phyloP scores from a whole-genome alignment of 768 basidiomycete genomes.

The Russula griseocarnosa region DNA sequence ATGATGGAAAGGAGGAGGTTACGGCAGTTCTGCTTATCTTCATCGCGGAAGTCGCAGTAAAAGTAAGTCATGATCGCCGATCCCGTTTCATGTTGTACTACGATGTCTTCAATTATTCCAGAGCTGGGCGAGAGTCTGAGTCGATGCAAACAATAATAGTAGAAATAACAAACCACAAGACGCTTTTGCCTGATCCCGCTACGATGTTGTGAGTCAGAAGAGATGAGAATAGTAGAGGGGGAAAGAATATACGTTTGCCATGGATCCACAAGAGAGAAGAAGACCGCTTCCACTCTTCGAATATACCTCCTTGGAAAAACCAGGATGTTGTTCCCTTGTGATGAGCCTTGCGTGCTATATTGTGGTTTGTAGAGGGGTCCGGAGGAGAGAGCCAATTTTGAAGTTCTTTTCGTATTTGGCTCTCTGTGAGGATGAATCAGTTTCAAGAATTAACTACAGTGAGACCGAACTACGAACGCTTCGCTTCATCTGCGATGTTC shows the following conservation, averaged over 20 bases:
- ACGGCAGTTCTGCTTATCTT: background rate
- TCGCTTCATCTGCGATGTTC: background rate
- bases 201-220: background rate
- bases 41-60: constrained; percentile 10
- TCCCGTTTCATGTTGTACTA: background rate
- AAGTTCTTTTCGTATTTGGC: background rate
- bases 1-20: constrained; percentile 2
- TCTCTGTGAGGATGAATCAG: background rate
- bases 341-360: no score
- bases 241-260: no score
- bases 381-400: no score
- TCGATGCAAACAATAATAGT: background rate
- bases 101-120: background rate
- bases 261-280: no score
- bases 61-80: background rate
- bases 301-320: no score
- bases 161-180: background rate
- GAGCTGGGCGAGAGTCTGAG: background rate
- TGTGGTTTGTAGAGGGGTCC: no score
- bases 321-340: no score
- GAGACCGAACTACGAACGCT: background rate
- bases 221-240: no score
- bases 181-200: constrained; percentile 2
- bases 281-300: no score
- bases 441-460: no score